Percentiles rank a stretch among this genome's conserved stretches.
Evolutionary conservation across 495 filamentous ascomycete genomes (phyloP).

Genomic region (Xylaria acuta): DNA sequence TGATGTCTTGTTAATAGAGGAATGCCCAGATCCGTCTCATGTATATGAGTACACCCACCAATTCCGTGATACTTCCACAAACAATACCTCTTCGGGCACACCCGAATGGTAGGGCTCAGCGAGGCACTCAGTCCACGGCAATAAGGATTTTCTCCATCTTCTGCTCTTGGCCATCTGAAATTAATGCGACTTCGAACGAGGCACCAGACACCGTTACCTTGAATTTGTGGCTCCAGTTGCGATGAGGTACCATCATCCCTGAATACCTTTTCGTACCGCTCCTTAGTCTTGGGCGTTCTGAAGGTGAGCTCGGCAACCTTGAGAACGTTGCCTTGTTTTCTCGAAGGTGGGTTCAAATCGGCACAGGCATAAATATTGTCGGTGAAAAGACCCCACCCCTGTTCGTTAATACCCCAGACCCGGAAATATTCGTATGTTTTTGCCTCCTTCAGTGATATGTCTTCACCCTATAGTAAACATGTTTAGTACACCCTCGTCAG

Average conservation of each 20-base stretch:
- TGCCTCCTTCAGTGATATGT: not conserved
- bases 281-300: not conserved
- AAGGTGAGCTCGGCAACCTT: not conserved
- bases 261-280: not conserved
- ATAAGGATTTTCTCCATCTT: not conserved
- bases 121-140: not conserved
- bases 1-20: not conserved
- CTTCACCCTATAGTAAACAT: not conserved
- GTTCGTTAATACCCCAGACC: not conserved
- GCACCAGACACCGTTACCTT: constrained; percentile 11
- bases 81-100: not conserved
- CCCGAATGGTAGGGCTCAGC: too few species aligned
- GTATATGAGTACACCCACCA: not conserved
- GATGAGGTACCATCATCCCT: not conserved
- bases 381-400: not conserved
- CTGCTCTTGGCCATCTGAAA: constrained; percentile 3
- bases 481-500: not conserved
- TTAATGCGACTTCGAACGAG: not conserved
- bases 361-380: not conserved
- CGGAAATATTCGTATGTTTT: not conserved
- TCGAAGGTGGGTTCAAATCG: not conserved
- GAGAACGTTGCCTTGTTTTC: not conserved
- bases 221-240: not conserved
- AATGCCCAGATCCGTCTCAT: not conserved
- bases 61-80: not conserved